Percentiles rank a stretch among this genome's conserved stretches.
phyloP scores from a whole-genome alignment of 2,329 filamentous ascomycete species.

The Fusarium hainanense region DNA sequence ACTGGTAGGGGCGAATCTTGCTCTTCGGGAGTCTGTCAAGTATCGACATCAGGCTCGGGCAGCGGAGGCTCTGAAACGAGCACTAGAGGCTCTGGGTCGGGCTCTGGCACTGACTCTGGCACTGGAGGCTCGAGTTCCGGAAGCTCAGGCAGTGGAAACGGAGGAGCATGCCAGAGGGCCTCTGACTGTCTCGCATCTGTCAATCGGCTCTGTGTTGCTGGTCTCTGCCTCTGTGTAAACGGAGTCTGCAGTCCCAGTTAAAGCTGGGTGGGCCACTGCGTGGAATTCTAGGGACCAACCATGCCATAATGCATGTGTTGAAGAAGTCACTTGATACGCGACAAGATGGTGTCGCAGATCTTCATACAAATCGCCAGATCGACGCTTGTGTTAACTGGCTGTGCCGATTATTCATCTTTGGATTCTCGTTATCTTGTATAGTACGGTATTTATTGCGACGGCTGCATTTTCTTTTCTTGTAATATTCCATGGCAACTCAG shows the following conservation, averaged over 20 bases:
- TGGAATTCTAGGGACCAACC: not conserved
- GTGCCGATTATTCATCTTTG: not conserved
- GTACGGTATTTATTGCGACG: not conserved
- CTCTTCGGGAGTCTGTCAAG: not conserved
- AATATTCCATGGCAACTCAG: not conserved
- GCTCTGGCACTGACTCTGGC: not conserved
- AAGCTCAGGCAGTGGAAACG: not conserved
- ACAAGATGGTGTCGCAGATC: not conserved
- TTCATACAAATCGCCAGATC: not conserved
- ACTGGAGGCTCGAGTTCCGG: not conserved
- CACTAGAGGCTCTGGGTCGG: not conserved
- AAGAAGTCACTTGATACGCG: not conserved
- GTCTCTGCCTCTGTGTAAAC: slow-evolving; percentile 26
- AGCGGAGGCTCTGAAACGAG: too few species aligned
- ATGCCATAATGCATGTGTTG: slow-evolving; percentile 14
- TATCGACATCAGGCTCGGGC: not conserved
- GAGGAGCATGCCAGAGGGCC: not conserved
- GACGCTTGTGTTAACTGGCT: slow-evolving; percentile 7
- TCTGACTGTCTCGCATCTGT: slow-evolving; percentile 17
- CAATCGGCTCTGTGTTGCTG: slow-evolving; percentile 15
- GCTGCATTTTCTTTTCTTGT: too few species aligned
- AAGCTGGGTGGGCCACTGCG: not conserved
- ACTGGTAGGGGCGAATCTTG: slow-evolving; percentile 13
- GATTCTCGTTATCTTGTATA: not conserved
- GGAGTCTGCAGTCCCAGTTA: slow-evolving; percentile 12